Base-by-base conservation (phyloP, 192 early-diverging fungal genomes). In the Backusella mclennaniae region DNA sequence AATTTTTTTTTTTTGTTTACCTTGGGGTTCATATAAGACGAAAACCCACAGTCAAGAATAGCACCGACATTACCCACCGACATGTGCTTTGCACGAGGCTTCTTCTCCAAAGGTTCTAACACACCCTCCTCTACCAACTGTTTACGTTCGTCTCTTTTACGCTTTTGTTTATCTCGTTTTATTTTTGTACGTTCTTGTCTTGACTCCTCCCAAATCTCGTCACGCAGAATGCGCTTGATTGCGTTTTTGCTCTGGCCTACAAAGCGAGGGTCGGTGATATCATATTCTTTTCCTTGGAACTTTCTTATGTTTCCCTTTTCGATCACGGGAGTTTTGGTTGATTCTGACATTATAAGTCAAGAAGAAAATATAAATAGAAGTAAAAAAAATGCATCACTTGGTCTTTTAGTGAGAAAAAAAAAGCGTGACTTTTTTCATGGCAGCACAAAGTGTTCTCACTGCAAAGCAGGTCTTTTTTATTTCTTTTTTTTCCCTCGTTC, bases 11-110 rank as follows among this genome's bases (percentile, higher is more conserved):
- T 33, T 33, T 33, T 33, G 33, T 3, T 75, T 80, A 89, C 92
- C 83, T 91, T 92, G 15, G 92, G 88, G 3, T 73, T 82, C 95
- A 97, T 97, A 66, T 86, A 80, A 6, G 90, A 86, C 71, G 94
- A 91, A 85, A 96, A 96, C 1, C 87, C 86, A 79, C 93, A 89
- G 73, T 97, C 97, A 35, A 98, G 85, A 0, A 95, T 86, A 49
- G 97, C 79, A 29, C 84, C 81, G 26, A 94, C 82, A 0, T 80
- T 85, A 12, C 85, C 83, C 7, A 79, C 79, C 11, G 71, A 80
- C 77, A 92, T 90, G 15, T 88, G 84, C 33, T 73, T 79, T 4
- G 82, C 44, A 76, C 85, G 87, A 5, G 53, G 82, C 77, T 80
- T 83, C 42, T 84, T 88, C 3, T 84, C 74, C 35, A 79, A 76